phyloP scores from a whole-genome alignment of 192 early-diverging fungal genomes.

The Gryganskiella cystojenkinii region DNA sequence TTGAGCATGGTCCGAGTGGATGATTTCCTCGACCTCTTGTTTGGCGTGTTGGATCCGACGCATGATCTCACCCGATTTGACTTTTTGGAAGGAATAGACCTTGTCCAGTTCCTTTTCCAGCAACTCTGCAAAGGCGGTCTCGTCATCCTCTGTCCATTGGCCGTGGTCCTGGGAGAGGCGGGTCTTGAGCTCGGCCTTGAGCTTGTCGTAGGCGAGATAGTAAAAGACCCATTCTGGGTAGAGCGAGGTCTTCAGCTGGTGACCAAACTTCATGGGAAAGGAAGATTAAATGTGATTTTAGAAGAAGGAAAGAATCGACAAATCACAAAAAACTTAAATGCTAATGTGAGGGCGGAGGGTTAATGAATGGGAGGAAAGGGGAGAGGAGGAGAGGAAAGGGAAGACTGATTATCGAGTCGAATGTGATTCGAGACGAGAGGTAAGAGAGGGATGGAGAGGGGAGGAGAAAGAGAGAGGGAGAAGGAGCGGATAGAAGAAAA shows the following conservation, averaged over 20 bases:
- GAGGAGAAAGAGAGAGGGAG: not conserved
- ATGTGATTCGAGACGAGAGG: not conserved
- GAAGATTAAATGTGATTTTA: not conserved
- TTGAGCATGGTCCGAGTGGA: conserved; percentile 52
- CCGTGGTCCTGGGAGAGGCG: conserved; percentile 54
- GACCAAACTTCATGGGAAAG: conserved; percentile 88
- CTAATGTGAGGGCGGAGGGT: not conserved
- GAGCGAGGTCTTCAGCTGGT: conserved; percentile 80
- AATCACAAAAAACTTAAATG: too few relatives aligned
- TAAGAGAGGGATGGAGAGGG: not conserved
- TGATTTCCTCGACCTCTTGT: conserved; percentile 72
- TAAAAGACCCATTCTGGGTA: conserved; percentile 91
- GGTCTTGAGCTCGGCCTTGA: conserved; percentile 86
- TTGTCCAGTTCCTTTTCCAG: conserved; percentile 94
- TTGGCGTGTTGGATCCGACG: conserved; percentile 74
- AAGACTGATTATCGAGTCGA: not conserved
- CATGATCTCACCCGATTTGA: conserved; percentile 82
- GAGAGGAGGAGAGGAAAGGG: not conserved
- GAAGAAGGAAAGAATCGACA: not conserved
- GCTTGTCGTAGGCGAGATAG: conserved; percentile 83
- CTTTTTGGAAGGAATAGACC: conserved; percentile 80
- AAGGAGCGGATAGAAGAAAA: not conserved
- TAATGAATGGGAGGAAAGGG: not conserved
- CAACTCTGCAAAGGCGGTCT: conserved; percentile 84
- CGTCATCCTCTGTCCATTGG: conserved; percentile 85